Evolutionary conservation across 768 basidiomycete species (phyloP), one percentile per base, ranked within the genome.

Genomic region (Podaxis rugospora): DNA sequence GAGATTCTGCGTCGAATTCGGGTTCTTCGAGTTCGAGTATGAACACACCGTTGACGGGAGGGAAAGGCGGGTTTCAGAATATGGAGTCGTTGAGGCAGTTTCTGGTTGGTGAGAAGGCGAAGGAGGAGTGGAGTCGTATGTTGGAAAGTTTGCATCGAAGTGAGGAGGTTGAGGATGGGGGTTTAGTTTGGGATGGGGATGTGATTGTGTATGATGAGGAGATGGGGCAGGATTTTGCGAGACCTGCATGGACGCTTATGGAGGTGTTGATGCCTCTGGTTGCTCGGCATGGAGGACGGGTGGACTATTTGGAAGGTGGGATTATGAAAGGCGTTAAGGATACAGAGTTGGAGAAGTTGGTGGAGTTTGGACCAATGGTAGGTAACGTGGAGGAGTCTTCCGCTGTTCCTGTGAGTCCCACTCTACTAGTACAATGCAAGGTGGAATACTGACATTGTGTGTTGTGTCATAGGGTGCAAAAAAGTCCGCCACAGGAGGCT

Each of bases 151-250:
- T 51, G 25, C 39, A 56, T 35, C 46, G 51, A 6, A 18, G 18
- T 36, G 77, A 32, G 77, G 74, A 42, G 79, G 78, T 16, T 67
- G 74, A 18, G 16, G 23, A 37, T 11, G 42, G 51, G 7, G 27
- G 32, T 37, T 46, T 53, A 18, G 27, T 53, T n/a, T 93, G 91
- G 90, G 85, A 92, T 66, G 89, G 90, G 10, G 80, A 87, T 67
- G 80, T 93, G 40, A 78, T 92, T 51, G 76, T 95, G 13, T 91
- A 90, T 67, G 88, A 88, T 66, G 88, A 92, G 61, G 86, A 87
- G 62, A 92, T 92, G 79, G 83, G 77, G 65, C 75, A 78, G 57
- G 84, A 83, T 65, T 65, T 76, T 35, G 71, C 77, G 16, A 79
- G 83, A 58, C 83, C 85, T 35, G 81, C 90, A 0, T 93, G 91